Base-by-base conservation (phyloP, 257 asterid genomes). In the Solanum tacnaense region DNA sequence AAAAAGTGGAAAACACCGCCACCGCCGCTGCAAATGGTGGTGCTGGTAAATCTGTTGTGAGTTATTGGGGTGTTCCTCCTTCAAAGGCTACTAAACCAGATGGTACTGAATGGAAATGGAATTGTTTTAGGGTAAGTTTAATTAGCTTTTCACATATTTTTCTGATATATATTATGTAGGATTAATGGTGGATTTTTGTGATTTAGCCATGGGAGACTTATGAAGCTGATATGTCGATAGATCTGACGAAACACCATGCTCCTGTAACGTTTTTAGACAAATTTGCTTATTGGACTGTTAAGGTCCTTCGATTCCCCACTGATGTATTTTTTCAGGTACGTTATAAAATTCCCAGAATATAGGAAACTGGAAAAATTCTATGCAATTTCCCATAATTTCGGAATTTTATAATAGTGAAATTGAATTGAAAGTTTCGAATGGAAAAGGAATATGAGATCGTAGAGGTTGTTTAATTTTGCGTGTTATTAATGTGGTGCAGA, bases 21-120 rank as follows among this genome's bases (percentile, higher is more conserved):
- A 85, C 58, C 60, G 85, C 16, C 35, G 29, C 71, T 72, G 86
- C 3, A 52, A 16, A 16, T 23, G 23, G 23, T 52, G 84, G 31
- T 44, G 65, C 71, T n/a, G 91, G 92, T 86, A 91, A 81, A 46
- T 81, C 34, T 39, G 68, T 93, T 6, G 90, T 86, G 73, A 94
- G 98, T 85, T 94, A 96, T 68, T 96, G 98, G 98, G 98, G 98
- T 0, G 91, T 96, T 78, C 90, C 89, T 71, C 89, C 96, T 16
- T 84, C 90, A 25, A 96, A 91, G 89, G 9, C 94, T 86, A 86
- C 89, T 0, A 94, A 91, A 52, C 93, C 93, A 36, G 98, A 96
- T 92, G 98, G 98, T 27, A 74, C 94, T 1, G 94, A 94, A 84
- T 96, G 98, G 98, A 92, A 73, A 74, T 96, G 98, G 98, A 90